A percentile compares a stretch with the other conserved stretches of the same genome.
Conservation (phyloP, 2,329 filamentous ascomycete species). For the Aspergillus nomiae region DNA sequence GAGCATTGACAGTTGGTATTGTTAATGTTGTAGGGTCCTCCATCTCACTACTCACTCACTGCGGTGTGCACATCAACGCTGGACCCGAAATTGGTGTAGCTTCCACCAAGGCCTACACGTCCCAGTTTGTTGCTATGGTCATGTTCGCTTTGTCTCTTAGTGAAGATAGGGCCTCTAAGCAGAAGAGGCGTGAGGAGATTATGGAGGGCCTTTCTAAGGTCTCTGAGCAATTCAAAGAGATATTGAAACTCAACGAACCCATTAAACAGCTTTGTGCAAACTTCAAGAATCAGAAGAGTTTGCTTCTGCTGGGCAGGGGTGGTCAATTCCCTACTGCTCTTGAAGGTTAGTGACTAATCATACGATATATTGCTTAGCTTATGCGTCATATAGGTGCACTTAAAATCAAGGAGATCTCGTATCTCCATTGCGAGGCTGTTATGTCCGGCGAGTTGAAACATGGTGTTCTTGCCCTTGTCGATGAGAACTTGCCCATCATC, state of each 20-base stretch:
- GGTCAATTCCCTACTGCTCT: slow-evolving; percentile 94
- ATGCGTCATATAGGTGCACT: slow-evolving; percentile 63
- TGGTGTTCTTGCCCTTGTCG: slow-evolving; percentile 93
- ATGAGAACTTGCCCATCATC: slow-evolving; percentile 98
- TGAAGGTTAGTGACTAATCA: slow-evolving; percentile 62
- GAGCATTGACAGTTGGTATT: slow-evolving; percentile 94
- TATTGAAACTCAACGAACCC: slow-evolving; percentile 84
- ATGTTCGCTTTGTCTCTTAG: slow-evolving; percentile 98
- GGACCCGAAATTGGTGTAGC: slow-evolving; percentile 98
- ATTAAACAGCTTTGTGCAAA: slow-evolving; percentile 94
- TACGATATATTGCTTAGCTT: slow-evolving; percentile 9
- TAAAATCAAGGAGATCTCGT: slow-evolving; percentile 99
- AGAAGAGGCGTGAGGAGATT: slow-evolving; percentile 87
- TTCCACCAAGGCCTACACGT: slow-evolving; percentile 98
- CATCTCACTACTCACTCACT: slow-evolving; percentile 98
- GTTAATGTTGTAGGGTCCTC: slow-evolving; percentile 98
- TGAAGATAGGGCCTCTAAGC: slow-evolving; percentile 95
- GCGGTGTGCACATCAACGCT: slow-evolving; percentile 99
- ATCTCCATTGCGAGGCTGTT: slow-evolving; percentile 98
- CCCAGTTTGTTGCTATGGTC: slow-evolving; percentile 99
- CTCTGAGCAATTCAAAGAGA: slow-evolving; percentile 87
- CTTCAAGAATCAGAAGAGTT: slow-evolving; percentile 96
- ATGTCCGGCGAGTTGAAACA: slow-evolving; percentile 99
- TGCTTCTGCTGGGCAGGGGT: slow-evolving; percentile 89
- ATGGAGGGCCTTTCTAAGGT: slow-evolving; percentile 89